Percentiles rank a stretch among this genome's conserved stretches.
phyloP scores from a whole-genome alignment of 2,329 filamentous ascomycete genomes.

The Cordyceps javanica region DNA sequence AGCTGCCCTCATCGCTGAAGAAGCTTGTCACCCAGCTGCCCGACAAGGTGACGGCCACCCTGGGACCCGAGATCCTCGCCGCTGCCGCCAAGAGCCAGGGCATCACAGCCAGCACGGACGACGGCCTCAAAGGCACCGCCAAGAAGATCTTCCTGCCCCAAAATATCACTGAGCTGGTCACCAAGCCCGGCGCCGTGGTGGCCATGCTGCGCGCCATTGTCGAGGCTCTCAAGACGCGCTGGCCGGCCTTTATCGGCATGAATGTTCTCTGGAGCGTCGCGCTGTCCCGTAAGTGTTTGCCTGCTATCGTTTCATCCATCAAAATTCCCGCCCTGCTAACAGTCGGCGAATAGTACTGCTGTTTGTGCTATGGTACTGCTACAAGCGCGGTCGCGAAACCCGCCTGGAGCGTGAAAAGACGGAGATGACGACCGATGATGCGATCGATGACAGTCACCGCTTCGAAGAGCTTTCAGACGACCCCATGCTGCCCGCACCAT shows the following conservation, averaged over 20 bases:
- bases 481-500: conserved; percentile 31
- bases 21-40: conserved; percentile 82
- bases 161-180: conserved; percentile 71
- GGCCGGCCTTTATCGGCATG: conserved; percentile 85
- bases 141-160: conserved; percentile 64
- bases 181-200: conserved; percentile 80
- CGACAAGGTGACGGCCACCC: conserved; percentile 66
- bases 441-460: conserved; percentile 32
- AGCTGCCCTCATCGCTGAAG: conserved; percentile 72
- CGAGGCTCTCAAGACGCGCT: conserved; percentile 77
- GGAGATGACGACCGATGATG: conserved; percentile 31
- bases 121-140: conserved; percentile 54
- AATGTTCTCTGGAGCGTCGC: conserved; percentile 89
- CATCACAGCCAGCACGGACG: conserved; percentile 47
- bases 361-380: conserved; percentile 96
- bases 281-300: conserved; percentile 62
- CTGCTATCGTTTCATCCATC: neutral
- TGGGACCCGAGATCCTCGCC: conserved; percentile 78
- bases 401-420: conserved; percentile 59
- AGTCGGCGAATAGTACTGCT: conserved; percentile 58
- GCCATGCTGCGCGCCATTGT: conserved; percentile 86
- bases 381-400: conserved; percentile 86
- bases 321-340: neutral
- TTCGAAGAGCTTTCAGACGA: conserved; percentile 48
- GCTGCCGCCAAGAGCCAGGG: conserved; percentile 71